Percentiles rank a stretch among this genome's conserved stretches.
Evolutionary conservation across 2,329 filamentous ascomycete species (phyloP).

Genomic region (Cucurbitaria berberidis): DNA sequence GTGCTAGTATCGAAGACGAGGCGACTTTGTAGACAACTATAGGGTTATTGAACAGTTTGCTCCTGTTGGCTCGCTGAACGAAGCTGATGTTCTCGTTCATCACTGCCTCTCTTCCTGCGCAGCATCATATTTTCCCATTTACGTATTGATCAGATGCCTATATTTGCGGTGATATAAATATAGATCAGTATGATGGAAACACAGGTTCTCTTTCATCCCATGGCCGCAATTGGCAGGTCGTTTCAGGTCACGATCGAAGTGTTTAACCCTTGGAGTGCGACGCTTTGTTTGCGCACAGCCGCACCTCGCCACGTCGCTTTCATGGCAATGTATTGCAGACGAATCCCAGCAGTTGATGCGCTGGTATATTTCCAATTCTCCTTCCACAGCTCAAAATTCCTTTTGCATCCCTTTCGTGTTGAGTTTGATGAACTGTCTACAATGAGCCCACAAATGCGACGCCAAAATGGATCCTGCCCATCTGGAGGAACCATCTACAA

Average conservation of each 20-base stretch:
- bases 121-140: no score
- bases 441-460: constrained; percentile 18
- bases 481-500: constrained; percentile 27
- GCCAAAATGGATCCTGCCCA: constrained; percentile 18
- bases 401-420: background rate
- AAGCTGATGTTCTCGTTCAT: no score
- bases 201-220: constrained; percentile 6
- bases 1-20: no score
- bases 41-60: no score
- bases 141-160: background rate
- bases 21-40: no score
- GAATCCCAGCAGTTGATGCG: background rate
- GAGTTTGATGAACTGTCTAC: background rate
- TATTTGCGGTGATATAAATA: background rate
- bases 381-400: no score
- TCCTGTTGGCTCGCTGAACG: no score
- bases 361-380: background rate
- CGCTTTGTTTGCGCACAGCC: constrained; percentile 23
- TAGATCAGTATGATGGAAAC: background rate
- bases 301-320: constrained; percentile 3
- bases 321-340: constrained; percentile 5
- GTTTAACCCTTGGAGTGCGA: constrained; percentile 11
- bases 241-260: constrained; percentile 10
- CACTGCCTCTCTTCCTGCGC: no score
- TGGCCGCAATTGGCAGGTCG: constrained; percentile 3